Percentiles rank a stretch among this genome's conserved stretches.
These are phyloP conservation scores for Eutrema japonicum DNA, from an alignment of 345 rosid genomes.

Conservation along the genomic window DNA sequence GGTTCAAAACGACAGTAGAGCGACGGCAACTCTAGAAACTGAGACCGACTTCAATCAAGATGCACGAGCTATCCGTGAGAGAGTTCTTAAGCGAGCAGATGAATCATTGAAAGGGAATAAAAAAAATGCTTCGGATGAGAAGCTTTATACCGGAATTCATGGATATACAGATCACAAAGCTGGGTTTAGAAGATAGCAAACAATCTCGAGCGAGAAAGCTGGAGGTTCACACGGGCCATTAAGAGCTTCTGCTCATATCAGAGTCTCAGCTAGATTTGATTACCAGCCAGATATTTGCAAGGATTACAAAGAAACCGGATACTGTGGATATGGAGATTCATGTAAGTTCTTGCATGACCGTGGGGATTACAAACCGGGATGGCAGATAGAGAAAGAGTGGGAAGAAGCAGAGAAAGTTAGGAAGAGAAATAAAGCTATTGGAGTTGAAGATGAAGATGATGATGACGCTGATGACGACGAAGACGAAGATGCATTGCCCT, in stretches of 20 bases:
- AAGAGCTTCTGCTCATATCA: slow-evolving; percentile 88
- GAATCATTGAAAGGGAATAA: slow-evolving; percentile 65
- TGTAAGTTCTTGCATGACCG: slow-evolving; percentile 91
- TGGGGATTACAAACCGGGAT: slow-evolving; percentile 87
- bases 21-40: slow-evolving; percentile 87
- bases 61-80: slow-evolving; percentile 80
- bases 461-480: slow-evolving; percentile 44
- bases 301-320: slow-evolving; percentile 90
- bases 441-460: slow-evolving; percentile 59
- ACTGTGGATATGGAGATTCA: slow-evolving; percentile 89
- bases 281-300: slow-evolving; percentile 89
- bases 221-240: slow-evolving; percentile 89
- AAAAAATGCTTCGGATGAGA: slow-evolving; percentile 52
- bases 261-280: slow-evolving; percentile 85
- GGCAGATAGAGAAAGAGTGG: slow-evolving; percentile 90
- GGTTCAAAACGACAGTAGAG: slow-evolving; percentile 75
- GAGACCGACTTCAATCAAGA: slow-evolving; percentile 80
- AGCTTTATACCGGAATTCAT: slow-evolving; percentile 74
- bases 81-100: slow-evolving; percentile 67
- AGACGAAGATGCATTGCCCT: slow-evolving; percentile 65
- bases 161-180: slow-evolving; percentile 86
- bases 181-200: slow-evolving; percentile 83
- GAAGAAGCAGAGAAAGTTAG: slow-evolving; percentile 83
- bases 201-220: slow-evolving; percentile 84
- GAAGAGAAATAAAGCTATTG: slow-evolving; percentile 75